Evolutionary conservation across 2,329 filamentous ascomycete species (phyloP).

Genomic region (Pseudogymnoascus sp.): DNA sequence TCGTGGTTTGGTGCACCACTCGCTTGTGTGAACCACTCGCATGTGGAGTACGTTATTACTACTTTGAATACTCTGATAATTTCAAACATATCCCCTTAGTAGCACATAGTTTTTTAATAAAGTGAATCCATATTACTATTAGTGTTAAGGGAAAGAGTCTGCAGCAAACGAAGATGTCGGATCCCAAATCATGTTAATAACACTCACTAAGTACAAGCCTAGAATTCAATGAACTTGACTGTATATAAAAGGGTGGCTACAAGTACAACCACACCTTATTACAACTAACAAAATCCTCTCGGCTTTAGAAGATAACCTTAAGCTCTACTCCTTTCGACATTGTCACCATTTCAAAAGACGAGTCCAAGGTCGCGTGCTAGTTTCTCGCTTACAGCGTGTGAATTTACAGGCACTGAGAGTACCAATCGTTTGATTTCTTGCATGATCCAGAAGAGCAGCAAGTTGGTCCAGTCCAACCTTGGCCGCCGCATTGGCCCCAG

Average conservation of each 20-base stretch:
- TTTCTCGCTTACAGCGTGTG: neutral
- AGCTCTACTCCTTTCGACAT: neutral
- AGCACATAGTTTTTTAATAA: too few relatives aligned
- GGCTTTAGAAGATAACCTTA: neutral
- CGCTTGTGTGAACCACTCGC: too few relatives aligned
- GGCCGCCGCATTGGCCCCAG: neutral
- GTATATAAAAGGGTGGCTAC: neutral
- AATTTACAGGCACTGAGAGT: neutral
- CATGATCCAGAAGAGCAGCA: neutral
- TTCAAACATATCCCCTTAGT: too few relatives aligned
- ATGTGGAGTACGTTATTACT: too few relatives aligned
- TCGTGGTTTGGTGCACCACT: too few relatives aligned
- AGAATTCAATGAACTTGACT: neutral
- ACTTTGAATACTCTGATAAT: too few relatives aligned
- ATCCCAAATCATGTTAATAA: neutral
- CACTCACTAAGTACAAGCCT: neutral
- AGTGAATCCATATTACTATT: too few relatives aligned
- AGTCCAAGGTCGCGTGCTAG: neutral
- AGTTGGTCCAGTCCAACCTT: neutral
- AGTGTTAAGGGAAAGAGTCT: too few relatives aligned
- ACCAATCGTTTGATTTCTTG: neutral
- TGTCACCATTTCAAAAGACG: neutral
- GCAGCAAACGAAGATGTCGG: too few relatives aligned
- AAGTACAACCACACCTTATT: neutral
- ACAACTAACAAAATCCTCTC: neutral